A percentile compares a stretch with the other conserved stretches of the same genome.
phyloP scores from a whole-genome alignment of 495 filamentous ascomycete genomes.

The Xylaria venustula region DNA sequence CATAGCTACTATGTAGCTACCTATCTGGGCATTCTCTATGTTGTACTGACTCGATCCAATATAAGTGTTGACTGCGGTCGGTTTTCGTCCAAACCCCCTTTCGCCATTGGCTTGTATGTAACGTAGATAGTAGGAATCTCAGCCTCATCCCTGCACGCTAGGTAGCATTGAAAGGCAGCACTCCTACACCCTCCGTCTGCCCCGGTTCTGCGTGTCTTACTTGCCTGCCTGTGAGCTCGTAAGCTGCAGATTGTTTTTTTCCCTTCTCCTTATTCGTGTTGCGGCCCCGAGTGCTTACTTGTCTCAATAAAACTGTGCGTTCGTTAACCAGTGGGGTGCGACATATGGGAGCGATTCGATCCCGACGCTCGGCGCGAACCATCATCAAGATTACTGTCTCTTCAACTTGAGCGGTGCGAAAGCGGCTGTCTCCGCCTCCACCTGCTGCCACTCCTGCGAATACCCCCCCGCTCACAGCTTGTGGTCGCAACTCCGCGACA shows the following conservation, averaged over 20 bases:
- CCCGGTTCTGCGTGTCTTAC: constrained; percentile 13
- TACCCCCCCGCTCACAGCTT: neutral
- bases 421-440: neutral
- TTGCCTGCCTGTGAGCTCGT: neutral
- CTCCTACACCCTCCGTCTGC: neutral
- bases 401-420: neutral
- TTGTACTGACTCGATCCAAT: neutral
- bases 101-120: constrained; percentile 2
- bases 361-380: neutral
- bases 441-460: neutral
- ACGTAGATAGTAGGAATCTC: no score
- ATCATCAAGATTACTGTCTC: neutral
- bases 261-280: neutral
- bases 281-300: neutral
- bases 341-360: neutral
- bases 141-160: constrained; percentile 12
- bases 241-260: neutral
- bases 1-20: neutral
- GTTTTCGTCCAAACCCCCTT: neutral
- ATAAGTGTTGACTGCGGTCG: neutral
- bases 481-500: neutral
- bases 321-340: neutral
- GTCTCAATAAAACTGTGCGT: neutral
- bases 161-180: neutral
- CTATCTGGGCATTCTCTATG: neutral